Evolutionary conservation across 2,329 filamentous ascomycete genomes (phyloP).

Genomic region (Tolypocladium album): DNA sequence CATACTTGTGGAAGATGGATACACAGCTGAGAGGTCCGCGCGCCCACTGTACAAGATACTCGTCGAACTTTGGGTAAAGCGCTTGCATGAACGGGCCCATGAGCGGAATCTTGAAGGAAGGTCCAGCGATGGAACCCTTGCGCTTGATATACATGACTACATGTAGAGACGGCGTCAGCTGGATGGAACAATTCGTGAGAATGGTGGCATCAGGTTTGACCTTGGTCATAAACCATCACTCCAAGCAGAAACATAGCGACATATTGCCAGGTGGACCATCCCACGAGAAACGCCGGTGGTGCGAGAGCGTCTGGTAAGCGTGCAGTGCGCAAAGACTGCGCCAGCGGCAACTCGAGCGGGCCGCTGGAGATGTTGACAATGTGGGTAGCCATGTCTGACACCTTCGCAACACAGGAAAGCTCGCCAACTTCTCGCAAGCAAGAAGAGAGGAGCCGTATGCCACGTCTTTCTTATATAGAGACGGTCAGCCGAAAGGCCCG

Average conservation of each 20-base stretch:
- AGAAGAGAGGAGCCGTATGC: background rate
- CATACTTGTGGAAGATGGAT: slow-evolving; percentile 74
- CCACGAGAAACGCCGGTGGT: background rate
- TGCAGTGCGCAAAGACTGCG: background rate
- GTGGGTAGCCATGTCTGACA: background rate
- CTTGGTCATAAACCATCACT: slow-evolving; percentile 29
- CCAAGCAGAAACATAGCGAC: slow-evolving; percentile 19
- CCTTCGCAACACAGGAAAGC: background rate
- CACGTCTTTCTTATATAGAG: background rate
- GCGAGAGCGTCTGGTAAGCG: background rate
- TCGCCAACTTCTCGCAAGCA: background rate
- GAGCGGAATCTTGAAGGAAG: slow-evolving; percentile 53
- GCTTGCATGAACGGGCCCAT: slow-evolving; percentile 71
- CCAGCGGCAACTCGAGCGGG: background rate
- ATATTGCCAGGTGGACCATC: slow-evolving; percentile 18
- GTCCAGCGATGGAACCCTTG: slow-evolving; percentile 54
- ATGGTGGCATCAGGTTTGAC: slow-evolving; percentile 8
- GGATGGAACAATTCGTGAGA: background rate
- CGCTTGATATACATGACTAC: slow-evolving; percentile 48
- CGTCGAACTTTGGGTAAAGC: slow-evolving; percentile 60
- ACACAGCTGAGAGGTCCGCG: slow-evolving; percentile 73
- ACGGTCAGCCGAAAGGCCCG: background rate
- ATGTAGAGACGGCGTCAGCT: background rate
- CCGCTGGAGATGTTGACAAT: background rate
- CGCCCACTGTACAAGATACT: slow-evolving; percentile 67